These are phyloP conservation scores for Sordariomycetes sp. DNA, from an alignment of 2,329 filamentous ascomycete species.

Conservation along the genomic window DNA sequence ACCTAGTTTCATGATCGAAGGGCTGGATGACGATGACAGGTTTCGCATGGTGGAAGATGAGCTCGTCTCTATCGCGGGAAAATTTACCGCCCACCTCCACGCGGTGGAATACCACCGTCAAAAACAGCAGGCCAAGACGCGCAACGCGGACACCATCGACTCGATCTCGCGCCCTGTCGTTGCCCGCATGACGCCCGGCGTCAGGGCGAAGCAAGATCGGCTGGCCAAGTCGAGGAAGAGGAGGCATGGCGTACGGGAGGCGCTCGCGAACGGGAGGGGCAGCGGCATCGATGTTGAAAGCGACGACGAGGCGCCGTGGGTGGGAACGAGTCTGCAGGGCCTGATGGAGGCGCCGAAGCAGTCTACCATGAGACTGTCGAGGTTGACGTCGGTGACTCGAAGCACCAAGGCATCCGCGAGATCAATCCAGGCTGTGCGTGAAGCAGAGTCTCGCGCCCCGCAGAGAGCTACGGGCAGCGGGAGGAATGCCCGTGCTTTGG, in stretches of 20 bases:
- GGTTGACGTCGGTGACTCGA: not conserved
- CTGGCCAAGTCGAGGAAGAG: conserved; percentile 21
- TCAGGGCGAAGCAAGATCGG: conserved; percentile 22
- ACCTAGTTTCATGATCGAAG: conserved; percentile 51
- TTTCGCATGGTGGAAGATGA: conserved; percentile 84
- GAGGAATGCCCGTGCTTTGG: no score
- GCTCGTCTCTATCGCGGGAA: conserved; percentile 53
- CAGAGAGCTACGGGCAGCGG: no score
- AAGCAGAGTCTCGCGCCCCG: not conserved
- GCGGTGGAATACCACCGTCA: conserved; percentile 66
- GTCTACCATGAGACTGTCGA: not conserved
- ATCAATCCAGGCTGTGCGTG: not conserved
- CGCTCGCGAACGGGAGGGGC: conserved; percentile 6
- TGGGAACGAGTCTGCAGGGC: conserved; percentile 26
- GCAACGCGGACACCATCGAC: conserved; percentile 40
- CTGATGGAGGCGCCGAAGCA: conserved; percentile 20
- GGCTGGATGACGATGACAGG: conserved; percentile 55
- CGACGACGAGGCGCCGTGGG: conserved; percentile 14
- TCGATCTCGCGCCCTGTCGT: conserved; percentile 42
- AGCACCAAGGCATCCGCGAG: not conserved
- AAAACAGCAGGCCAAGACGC: conserved; percentile 42
- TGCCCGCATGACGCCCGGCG: conserved; percentile 23
- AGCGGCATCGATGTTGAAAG: conserved; percentile 12
- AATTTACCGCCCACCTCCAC: conserved; percentile 66
- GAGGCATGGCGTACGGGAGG: conserved; percentile 15